A percentile compares a stretch with the other conserved stretches of the same genome.
phyloP scores from a whole-genome alignment of 768 basidiomycete genomes.

The Daedaleopsis sinensis region DNA sequence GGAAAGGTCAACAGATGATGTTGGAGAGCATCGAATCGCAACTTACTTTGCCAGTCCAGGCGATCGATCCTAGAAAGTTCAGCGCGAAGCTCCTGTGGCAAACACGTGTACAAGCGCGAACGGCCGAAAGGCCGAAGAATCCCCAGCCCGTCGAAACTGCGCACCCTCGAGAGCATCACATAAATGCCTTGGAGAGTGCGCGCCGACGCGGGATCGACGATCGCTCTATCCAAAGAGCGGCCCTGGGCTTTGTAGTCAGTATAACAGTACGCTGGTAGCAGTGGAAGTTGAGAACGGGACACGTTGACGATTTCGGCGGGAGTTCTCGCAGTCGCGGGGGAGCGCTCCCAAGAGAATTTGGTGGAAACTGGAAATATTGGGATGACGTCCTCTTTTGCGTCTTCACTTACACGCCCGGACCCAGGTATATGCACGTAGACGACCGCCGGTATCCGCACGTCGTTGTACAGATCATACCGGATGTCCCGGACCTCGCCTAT shows the following conservation, averaged over 20 bases:
- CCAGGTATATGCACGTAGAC: neutral
- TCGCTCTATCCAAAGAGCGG: slow-evolving; percentile 23
- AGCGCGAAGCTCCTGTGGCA: too few relatives aligned
- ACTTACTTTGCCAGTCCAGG: too few relatives aligned
- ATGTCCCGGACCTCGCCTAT: slow-evolving; percentile 10
- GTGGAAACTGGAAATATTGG: neutral
- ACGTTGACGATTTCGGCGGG: neutral
- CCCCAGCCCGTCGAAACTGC: too few relatives aligned
- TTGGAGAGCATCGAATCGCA: too few relatives aligned
- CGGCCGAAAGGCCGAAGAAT: too few relatives aligned
- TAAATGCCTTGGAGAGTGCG: slow-evolving; percentile 26
- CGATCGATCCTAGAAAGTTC: too few relatives aligned
- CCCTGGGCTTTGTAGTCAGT: slow-evolving; percentile 36
- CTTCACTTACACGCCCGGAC: neutral
- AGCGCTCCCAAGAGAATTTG: neutral
- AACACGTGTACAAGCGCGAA: too few relatives aligned
- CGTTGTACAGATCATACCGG: too few relatives aligned
- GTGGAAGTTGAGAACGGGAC: slow-evolving; percentile 19
- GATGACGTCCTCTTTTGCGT: neutral
- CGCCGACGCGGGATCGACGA: slow-evolving; percentile 28
- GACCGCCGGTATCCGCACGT: neutral
- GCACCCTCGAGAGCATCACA: slow-evolving; percentile 38
- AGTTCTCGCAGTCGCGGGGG: neutral
- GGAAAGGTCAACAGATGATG: too few relatives aligned
- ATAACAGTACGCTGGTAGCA: slow-evolving; percentile 31